Base-by-base conservation (phyloP, 2,329 filamentous ascomycete genomes). In the Domatiomyces globalis region DNA sequence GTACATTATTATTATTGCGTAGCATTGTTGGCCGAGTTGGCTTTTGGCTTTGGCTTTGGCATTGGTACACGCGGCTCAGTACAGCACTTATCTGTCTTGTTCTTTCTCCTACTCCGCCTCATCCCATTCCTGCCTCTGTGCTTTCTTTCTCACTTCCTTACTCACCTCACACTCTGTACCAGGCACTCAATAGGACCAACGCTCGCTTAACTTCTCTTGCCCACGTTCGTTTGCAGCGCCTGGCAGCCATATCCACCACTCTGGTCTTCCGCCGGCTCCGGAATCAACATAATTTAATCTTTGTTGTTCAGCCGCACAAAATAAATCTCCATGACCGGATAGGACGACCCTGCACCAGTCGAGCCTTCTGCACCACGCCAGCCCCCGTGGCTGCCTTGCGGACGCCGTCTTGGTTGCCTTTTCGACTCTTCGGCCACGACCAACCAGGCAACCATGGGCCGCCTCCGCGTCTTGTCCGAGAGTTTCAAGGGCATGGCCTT, bases 401-500 rank as follows among this genome's bases (percentile, higher is more conserved):
- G 17, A 27, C 29, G 27, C 20, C 46, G 19, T 9, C 29, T n/a
- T 43, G 10, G 33, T 39, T 39, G 19, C 25, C 43, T 27, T 45
- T 45, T 27, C 9, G 5, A 45, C 25, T 18, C 10, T 10, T 8
- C 5, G 10, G 33, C 33, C 33, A 2, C 33, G 15, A 39, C 45
- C 44, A 33, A 39, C 29, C 33, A 45, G 46, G 42, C 29, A 53
- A 58, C 49, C 44, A 60, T 60, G 58, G 57, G 57, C 33, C 56
- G 58, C 18, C 51, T 60, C 49, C 58, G 58, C 47, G 59, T 59
- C 50, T 48, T 60, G 27, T 60, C 58, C 39, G 45, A 55, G 54
- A 58, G 55, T 53, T 59, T 60, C 49, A 57, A 58, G 45, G 56
- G 54, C 27, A 56, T 56, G 20, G 53, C 58, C 1, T 58, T 60